Evolutionary conservation across 805 yeast species (phyloP).

Genomic region (Nakazawaea wyomingensis): DNA sequence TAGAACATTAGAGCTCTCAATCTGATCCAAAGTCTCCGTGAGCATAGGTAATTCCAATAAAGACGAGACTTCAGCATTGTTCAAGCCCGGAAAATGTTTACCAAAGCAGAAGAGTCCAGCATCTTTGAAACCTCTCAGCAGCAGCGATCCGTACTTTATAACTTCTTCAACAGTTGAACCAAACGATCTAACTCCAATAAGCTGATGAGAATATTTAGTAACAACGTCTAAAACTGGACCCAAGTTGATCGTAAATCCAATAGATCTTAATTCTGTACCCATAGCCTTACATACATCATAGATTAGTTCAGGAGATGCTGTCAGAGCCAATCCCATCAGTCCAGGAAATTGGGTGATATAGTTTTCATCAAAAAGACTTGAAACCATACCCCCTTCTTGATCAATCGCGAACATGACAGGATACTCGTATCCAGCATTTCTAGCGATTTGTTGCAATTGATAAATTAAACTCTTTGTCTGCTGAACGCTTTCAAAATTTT

Average conservation of each 20-base stretch:
- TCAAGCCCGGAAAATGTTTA: conserved; percentile 65
- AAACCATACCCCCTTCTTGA: conserved; percentile 62
- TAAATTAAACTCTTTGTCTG: conserved; percentile 45
- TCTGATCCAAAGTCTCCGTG: conserved; percentile 47
- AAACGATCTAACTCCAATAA: conserved; percentile 56
- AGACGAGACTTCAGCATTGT: conserved; percentile 54
- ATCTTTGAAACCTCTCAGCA: conserved; percentile 46
- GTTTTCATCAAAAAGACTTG: conserved; percentile 48
- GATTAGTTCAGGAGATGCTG: conserved; percentile 43
- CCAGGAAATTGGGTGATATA: conserved; percentile 56
- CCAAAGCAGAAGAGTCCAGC: conserved; percentile 54
- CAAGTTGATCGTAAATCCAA: conserved; percentile 50
- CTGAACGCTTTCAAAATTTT: conserved; percentile 44
- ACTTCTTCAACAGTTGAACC: conserved; percentile 59
- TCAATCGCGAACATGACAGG: conserved; percentile 56
- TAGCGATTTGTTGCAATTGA: conserved; percentile 52
- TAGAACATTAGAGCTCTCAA: conserved; percentile 41
- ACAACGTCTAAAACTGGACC: conserved; percentile 64
- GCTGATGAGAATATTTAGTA: conserved; percentile 48
- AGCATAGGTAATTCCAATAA: conserved; percentile 55
- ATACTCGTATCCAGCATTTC: conserved; percentile 40
- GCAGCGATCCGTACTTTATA: conserved; percentile 45
- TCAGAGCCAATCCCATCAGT: conserved; percentile 59
- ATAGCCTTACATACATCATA: conserved; percentile 49
- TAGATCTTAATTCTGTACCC: conserved; percentile 45